Evolutionary conservation across 1,284 basidiomycete species (phyloP).

Genomic region (Naganishia sp.): DNA sequence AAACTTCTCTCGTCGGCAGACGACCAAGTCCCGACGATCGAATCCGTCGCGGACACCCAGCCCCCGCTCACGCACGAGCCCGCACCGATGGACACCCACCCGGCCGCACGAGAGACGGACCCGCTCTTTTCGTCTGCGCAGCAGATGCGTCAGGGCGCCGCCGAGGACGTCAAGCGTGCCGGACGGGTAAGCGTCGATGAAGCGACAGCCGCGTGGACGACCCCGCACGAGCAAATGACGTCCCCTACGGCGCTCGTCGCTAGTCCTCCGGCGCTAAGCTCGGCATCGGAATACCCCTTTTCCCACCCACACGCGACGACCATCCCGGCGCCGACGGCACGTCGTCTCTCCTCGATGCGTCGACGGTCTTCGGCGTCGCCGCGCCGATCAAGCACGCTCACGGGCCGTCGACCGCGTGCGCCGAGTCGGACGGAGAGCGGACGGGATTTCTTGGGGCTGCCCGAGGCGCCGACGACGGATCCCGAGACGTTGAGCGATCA

Average conservation of each 20-base stretch:
- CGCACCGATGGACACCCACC: conserved; percentile 34
- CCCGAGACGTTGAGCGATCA: conserved; percentile 29
- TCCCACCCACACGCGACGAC: conserved; percentile 33
- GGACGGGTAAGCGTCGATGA: conserved; percentile 29
- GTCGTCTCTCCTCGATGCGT: conserved; percentile 4
- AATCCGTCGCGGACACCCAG: conserved; percentile 17
- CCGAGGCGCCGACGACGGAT: conserved; percentile 41
- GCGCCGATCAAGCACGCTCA: conserved; percentile 1
- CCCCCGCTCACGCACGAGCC: conserved; percentile 17
- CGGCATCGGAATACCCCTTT: neutral
- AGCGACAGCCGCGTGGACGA: conserved; percentile 21
- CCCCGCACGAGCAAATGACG: conserved; percentile 14
- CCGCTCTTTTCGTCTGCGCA: conserved; percentile 42
- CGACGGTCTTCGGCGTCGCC: neutral
- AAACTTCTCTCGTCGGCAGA: conserved; percentile 73
- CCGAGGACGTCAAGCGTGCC: conserved; percentile 34
- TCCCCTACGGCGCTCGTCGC: conserved; percentile 6
- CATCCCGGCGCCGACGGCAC: neutral
- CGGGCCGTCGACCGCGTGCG: conserved; percentile 15
- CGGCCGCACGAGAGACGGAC: conserved; percentile 43
- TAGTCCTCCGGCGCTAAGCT: conserved; percentile 9
- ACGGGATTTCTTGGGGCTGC: conserved; percentile 52
- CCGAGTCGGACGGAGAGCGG: conserved; percentile 47
- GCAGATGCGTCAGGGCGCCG: conserved; percentile 23
- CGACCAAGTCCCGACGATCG: conserved; percentile 52